Evolutionary conservation across 176 grass and related monocot species (phyloP), one percentile per base, ranked within the genome.

Genomic region (Lolium perenne): DNA sequence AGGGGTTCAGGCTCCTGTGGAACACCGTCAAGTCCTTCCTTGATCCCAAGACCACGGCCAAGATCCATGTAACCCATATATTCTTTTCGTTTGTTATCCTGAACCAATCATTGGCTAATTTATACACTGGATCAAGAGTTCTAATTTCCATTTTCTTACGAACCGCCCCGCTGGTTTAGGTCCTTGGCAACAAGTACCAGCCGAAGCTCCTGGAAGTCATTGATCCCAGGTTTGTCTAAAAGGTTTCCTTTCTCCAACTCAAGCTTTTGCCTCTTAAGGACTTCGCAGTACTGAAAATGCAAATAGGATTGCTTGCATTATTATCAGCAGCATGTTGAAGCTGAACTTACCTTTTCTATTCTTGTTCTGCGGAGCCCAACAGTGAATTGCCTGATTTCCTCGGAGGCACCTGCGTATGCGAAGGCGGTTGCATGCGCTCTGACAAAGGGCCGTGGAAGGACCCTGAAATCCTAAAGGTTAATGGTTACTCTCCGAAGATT

Each of bases 371-470:
- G 35, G 61, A 12, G 10, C 8, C 60, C 12, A 1, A 67, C 80
- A 98, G 97, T 77, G 94, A 98, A 81, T 60, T 98, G 84, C 97
- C 97, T 10, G 97, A 98, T 72, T 92, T 98, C 80, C 73, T 98
- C 43, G 97, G 97, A 21, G 97, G 97, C 74, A 92, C 94, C 64
- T 98, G 97, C 59, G 91, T 87, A 65, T 98, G 97, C 66, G 97
- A 98, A 90, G 97, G 82, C 2, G 97, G 97, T 11, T 98, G 97
- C 76, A 94, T 95, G 85, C 88, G 82, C 41, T 98, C 97, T 0
- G 97, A 98, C 87, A 98, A 98, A 87, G 97, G 97, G 6, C 97
- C 97, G 13, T 98, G 97, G 97, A 95, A 98, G 60, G 97, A 98
- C 76, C 86, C 90, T 88, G 97, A 98, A 85, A 92, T 95, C 70